These are phyloP conservation scores for Colletotrichum lindemuthianum DNA, from an alignment of 2,329 filamentous ascomycete species.

Conservation along the genomic window DNA sequence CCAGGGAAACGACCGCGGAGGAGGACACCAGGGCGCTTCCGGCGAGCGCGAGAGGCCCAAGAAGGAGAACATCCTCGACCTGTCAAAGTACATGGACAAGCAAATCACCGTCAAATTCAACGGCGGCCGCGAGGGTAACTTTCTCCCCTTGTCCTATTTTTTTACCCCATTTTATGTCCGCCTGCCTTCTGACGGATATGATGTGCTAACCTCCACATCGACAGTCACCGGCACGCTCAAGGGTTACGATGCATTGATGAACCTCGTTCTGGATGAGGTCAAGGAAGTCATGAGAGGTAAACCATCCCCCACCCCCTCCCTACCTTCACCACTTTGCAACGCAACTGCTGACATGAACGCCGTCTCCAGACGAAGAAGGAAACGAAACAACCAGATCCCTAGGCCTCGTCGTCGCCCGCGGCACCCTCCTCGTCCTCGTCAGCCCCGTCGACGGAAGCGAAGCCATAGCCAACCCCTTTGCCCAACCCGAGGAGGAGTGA, in stretches of 20 bases:
- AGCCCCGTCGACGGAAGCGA: conserved; percentile 95
- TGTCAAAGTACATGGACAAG: conserved; percentile 98
- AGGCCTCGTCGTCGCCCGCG: conserved; percentile 88
- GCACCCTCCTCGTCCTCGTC: conserved; percentile 91
- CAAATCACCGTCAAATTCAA: conserved; percentile 96
- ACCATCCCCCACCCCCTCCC: conserved; percentile 39
- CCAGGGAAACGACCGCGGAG: conserved; percentile 51
- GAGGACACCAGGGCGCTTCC: conserved; percentile 38
- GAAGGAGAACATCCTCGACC: conserved; percentile 98
- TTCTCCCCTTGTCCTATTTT: not conserved
- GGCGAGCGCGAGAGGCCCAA: conserved; percentile 78
- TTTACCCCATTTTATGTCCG: not conserved
- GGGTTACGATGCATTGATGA: conserved; percentile 98
- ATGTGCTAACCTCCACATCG: conserved; percentile 6
- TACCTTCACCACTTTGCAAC: conserved; percentile 7
- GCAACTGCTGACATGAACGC: conserved; percentile 28
- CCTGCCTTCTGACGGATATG: no score
- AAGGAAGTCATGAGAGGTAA: conserved; percentile 88
- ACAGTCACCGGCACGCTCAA: conserved; percentile 89
- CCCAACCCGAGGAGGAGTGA: conserved; percentile 75
- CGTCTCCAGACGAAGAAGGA: conserved; percentile 82
- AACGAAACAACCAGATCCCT: conserved; percentile 84
- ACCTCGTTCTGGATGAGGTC: conserved; percentile 94
- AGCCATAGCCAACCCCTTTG: conserved; percentile 94
- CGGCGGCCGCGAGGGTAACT: conserved; percentile 86